Conservation (phyloP, 2,329 filamentous ascomycete species). For the Clathrospora elynae region DNA sequence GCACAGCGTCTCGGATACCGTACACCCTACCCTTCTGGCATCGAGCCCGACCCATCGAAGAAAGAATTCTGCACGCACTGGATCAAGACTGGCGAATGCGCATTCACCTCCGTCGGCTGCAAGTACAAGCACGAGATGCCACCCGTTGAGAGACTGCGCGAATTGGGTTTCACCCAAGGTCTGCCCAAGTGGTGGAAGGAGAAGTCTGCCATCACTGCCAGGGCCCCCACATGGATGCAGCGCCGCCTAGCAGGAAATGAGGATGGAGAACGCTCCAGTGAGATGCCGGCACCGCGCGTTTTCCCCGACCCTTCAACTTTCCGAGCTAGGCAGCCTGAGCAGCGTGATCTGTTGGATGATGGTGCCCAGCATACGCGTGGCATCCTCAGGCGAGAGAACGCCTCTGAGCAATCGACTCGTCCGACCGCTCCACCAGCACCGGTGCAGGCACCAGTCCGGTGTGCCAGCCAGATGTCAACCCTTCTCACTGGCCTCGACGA, state of each 20-base stretch:
- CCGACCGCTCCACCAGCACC: neutral
- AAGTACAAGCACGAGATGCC: constrained; percentile 93
- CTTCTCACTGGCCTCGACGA: constrained; percentile 21
- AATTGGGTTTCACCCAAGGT: constrained; percentile 66
- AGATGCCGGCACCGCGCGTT: constrained; percentile 1
- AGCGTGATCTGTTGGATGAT: neutral
- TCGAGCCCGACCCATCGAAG: constrained; percentile 52
- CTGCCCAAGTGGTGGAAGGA: constrained; percentile 64
- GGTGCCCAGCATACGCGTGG: neutral
- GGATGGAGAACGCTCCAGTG: neutral
- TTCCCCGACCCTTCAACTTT: constrained; percentile 18
- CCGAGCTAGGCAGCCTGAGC: neutral
- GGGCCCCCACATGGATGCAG: constrained; percentile 34
- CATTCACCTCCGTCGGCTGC: constrained; percentile 84
- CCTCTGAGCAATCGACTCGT: neutral
- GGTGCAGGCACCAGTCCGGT: neutral
- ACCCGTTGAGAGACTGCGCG: constrained; percentile 67
- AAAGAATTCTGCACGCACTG: constrained; percentile 90
- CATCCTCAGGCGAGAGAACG: neutral
- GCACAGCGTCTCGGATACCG: constrained; percentile 36
- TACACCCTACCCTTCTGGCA: constrained; percentile 43
- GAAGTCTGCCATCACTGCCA: constrained; percentile 41
- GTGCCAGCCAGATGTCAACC: constrained; percentile 1
- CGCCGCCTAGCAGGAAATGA: constrained; percentile 17
- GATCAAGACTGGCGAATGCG: constrained; percentile 84